Percentiles rank a stretch among this genome's conserved stretches.
phyloP scores from a whole-genome alignment of 306 rosid species.

The Vigna reflexopilosa region DNA sequence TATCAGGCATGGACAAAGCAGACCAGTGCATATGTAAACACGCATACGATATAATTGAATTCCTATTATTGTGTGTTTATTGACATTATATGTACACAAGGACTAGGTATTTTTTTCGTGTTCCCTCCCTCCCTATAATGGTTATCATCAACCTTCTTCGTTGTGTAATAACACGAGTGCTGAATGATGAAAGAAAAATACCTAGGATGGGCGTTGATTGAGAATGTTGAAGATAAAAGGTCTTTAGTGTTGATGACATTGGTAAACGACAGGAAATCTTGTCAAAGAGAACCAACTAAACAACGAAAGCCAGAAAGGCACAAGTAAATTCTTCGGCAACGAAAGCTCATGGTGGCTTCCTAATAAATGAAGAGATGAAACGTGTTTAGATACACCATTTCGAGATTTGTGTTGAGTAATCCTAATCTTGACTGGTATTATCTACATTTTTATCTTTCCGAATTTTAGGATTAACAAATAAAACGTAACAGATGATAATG shows the following conservation, averaged over 20 bases:
- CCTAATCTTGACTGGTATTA: not conserved
- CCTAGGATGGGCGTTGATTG: not conserved
- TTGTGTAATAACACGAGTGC: not conserved
- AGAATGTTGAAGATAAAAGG: not conserved
- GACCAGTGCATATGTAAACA: too few relatives aligned
- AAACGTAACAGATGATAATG: not conserved
- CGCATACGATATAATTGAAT: too few relatives aligned
- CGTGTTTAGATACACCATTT: not conserved
- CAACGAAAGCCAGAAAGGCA: not conserved
- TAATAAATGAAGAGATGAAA: not conserved
- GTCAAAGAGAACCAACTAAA: not conserved
- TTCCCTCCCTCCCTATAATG: constrained; percentile 6
- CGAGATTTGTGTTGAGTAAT: not conserved
- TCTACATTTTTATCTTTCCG: not conserved
- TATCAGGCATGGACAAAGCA: too few relatives aligned
- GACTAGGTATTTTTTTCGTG: not conserved
- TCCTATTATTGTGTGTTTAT: not conserved
- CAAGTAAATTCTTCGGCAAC: not conserved
- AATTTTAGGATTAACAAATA: not conserved
- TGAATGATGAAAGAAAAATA: not conserved
- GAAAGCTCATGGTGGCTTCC: not conserved
- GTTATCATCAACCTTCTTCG: not conserved
- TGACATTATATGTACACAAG: not conserved
- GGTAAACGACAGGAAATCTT: not conserved
- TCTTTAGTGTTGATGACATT: constrained; percentile 6